These are phyloP conservation scores for Teunomyces barrocoloradensis DNA, from an alignment of 805 yeast genomes.

Conservation along the genomic window DNA sequence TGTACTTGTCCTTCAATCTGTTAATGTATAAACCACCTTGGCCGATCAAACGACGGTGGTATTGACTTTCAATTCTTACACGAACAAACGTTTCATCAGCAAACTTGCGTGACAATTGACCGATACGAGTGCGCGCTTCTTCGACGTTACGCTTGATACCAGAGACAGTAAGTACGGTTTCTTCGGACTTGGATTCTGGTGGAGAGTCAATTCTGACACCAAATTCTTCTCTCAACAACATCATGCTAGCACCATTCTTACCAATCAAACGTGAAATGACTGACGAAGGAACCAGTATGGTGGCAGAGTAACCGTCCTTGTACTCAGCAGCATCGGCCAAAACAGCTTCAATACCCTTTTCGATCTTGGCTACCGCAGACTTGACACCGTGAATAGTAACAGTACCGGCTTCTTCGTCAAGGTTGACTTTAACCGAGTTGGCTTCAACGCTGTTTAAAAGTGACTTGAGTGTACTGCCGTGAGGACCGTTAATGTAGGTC, in stretches of 20 bases:
- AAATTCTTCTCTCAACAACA: slow-evolving; percentile 65
- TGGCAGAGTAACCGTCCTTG: slow-evolving; percentile 44
- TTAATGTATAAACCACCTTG: slow-evolving; percentile 75
- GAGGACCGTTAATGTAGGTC: slow-evolving; percentile 58
- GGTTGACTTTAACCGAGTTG: slow-evolving; percentile 44
- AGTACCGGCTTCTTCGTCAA: slow-evolving; percentile 40
- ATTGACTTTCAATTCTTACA: slow-evolving; percentile 69
- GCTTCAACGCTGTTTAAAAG: slow-evolving; percentile 37
- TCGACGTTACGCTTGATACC: slow-evolving; percentile 81
- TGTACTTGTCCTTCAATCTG: slow-evolving; percentile 84
- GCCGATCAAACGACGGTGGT: slow-evolving; percentile 82
- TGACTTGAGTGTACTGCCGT: slow-evolving; percentile 53
- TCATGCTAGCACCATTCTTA: slow-evolving; percentile 75
- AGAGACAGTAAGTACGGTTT: slow-evolving; percentile 51
- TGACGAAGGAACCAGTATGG: slow-evolving; percentile 61
- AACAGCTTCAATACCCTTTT: slow-evolving; percentile 50
- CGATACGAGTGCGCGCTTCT: slow-evolving; percentile 61
- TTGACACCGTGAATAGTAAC: slow-evolving; percentile 70
- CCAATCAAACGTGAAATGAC: slow-evolving; percentile 84
- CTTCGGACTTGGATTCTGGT: slow-evolving; percentile 18
- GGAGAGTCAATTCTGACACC: slow-evolving; percentile 73
- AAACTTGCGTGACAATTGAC: slow-evolving; percentile 64
- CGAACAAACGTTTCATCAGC: slow-evolving; percentile 74
- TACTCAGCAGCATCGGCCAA: slow-evolving; percentile 55
- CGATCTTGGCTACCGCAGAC: slow-evolving; percentile 55